Base-by-base conservation (phyloP, 2,329 filamentous ascomycete species). In the Domatiomyces globalis region DNA sequence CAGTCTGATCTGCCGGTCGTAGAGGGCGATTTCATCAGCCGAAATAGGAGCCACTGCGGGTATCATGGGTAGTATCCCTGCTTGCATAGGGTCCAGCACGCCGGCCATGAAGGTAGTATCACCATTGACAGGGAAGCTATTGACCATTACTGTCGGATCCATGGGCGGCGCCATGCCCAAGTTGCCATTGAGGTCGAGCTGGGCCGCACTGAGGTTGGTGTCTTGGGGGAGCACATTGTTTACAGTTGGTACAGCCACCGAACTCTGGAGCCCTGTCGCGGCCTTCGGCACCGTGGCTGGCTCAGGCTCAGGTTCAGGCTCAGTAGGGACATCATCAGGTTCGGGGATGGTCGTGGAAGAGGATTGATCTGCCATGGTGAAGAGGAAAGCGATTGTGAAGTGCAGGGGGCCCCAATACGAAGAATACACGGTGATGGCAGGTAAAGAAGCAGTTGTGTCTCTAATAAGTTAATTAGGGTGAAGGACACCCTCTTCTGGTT, bases 1-100 rank as follows among this genome's bases (percentile, higher is more conserved):
- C 27, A 98, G 81, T 50, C 92, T 84, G 63, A 98, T 95, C 67
- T 98, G 92, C 48, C 92, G 83, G 70, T 98, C 92, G 66, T 98
- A 98, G 5, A 96, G 80, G 12, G 90, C 92, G 63, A 96, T 94
- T 65, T 98, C 92, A 68, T 96, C 92, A 87, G 57, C 56, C n/a
- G 58, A 56, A 1, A 60, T 58, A 10, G 51, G 49, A 29, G 51
- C 52, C 42, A 56, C 51, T n/a, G 50, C 42, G 10, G 52, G 49
- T 2, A 46, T 42, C 44, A 47, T 47, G 20, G 45, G 45, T 39
- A 39, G 12, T 12, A 39, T 15, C 15, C 33, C 33, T 9, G 27
- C 45, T 27, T 25, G 19, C 19, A 33, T 3, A 8, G 29, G 17
- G 19, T 33, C 45, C 19, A 47, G 10, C 25, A 27, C 20, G 8